Base-by-base conservation (phyloP, 2,329 filamentous ascomycete genomes). In the Elsinoe necatrix region DNA sequence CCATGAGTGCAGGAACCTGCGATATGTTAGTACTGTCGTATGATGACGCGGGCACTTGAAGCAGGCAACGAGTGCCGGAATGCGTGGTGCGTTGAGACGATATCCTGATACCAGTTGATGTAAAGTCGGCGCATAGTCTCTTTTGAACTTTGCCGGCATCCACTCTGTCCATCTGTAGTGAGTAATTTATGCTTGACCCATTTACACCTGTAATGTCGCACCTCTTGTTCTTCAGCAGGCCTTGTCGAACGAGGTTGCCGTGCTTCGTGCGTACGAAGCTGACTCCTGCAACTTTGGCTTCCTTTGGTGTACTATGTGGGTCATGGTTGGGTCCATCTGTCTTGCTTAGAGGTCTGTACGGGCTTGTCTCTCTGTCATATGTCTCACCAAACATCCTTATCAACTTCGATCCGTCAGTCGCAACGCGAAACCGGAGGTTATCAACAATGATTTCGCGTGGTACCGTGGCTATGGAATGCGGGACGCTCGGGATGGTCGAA, bases 1-100 rank as follows among this genome's bases (percentile, higher is more conserved):
- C 92, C 91, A 71, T 89, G 89, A 57, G 83, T 77, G 71, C 93
- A 98, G 62, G 85, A 85, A 74, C 93, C 93, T 95, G 69, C 43
- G 20, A 37, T 23, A 18, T 39, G 48, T 52, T 20, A 52, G 48
- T 25, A 37, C 56, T 18, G 52, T 37, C 23, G 14, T 20, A 12
- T 23, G 25, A 23, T 18, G 5, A 11, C 9, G 23, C 18, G 14
- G 12, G 25, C 20, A 25, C 48, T 20, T 29, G 31, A 52, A 18
- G 7, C 29, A 39, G 29, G 31, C 31, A 52, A 27, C 48, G 16
- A 35, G 20, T 16, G 39, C 21, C 39, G 37, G 37, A 29, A 55
- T 16, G 34, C n/a, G 56, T 54, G 43, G 52, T 50, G 56, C 54
- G 54, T 47, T 31, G 21, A 37, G 39, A 45, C 54, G 45, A 58